Evolutionary conservation across 2,329 filamentous ascomycete species (phyloP), one percentile per base, ranked within the genome.

Genomic region (Neocatenulostroma microsporum): DNA sequence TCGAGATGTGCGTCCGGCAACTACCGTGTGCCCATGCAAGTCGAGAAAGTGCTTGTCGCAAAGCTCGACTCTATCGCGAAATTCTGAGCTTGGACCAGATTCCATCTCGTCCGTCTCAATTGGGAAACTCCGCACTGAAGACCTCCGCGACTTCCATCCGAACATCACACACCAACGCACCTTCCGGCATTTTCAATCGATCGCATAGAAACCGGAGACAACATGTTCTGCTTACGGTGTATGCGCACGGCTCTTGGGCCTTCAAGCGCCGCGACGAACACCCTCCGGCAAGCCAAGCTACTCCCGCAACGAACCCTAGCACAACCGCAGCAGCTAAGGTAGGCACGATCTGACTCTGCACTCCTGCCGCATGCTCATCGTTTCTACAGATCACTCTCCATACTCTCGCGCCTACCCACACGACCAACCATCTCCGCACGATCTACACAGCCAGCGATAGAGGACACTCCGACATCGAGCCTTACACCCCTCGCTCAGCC

Each of bases 211-310:
- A n/a, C n/a, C n/a, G n/a, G n/a, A n/a, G n/a, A n/a, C n/a, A 42
- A 19, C 10, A 50, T 50, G 47, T 32, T 46, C 13, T 45, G 45
- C 21, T 24, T 41, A 30, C 40, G 47, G 18, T 46, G 43, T 32
- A 12, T 46, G 21, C 37, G 43, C 18, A 41, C 31, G 13, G 35
- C 28, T 17, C 29, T 43, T 26, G 37, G 37, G 30, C 26, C 36
- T 11, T 18, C 33, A 7, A 35, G 11, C 12, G 20, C 20, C 11
- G 6, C 28, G 13, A 13, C 21, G 5, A 18, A 10, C 24, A 15
- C 23, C 5, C 18, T 35, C 5, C 34, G 21, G 5, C 39, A 37
- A 32, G 20, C 28, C 21, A 30, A 27, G 36, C 30, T 18, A 24
- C 21, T 11, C 8, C 21, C 21, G 7, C 13, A 9, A 10, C 10